Conservation (phyloP, 495 filamentous ascomycete genomes). For the Peziza echinospora region DNA sequence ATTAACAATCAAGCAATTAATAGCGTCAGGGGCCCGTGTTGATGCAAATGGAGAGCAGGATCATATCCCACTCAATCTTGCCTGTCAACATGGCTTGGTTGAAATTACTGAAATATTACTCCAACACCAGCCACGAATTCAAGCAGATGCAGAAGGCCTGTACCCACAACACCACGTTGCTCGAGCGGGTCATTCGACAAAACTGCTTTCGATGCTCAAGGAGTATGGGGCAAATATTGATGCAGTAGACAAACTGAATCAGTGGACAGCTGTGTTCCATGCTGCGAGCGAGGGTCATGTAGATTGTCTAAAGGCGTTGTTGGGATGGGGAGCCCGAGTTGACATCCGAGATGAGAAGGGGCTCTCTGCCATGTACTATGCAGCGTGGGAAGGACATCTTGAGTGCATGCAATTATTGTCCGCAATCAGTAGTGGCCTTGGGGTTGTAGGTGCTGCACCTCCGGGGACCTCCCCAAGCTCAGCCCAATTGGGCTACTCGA, state of each 20-base stretch:
- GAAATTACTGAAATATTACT: slow-evolving; percentile 67
- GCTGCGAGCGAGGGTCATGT: slow-evolving; percentile 93
- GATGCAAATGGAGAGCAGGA: slow-evolving; percentile 66
- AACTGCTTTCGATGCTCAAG: slow-evolving; percentile 57
- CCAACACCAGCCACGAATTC: slow-evolving; percentile 48
- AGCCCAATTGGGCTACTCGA: slow-evolving; percentile 14
- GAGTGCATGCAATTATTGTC: slow-evolving; percentile 82
- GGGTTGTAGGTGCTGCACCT: slow-evolving; percentile 9
- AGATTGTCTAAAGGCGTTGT: slow-evolving; percentile 54
- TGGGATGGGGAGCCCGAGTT: slow-evolving; percentile 51
- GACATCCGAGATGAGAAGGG: slow-evolving; percentile 76
- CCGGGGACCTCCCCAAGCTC: slow-evolving; percentile 11
- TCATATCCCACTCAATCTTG: slow-evolving; percentile 82
- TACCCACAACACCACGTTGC: slow-evolving; percentile 97
- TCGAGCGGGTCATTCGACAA: slow-evolving; percentile 58
- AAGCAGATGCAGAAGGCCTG: slow-evolving; percentile 85
- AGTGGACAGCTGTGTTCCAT: slow-evolving; percentile 92
- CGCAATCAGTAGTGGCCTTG: slow-evolving; percentile 24
- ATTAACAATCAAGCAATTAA: slow-evolving; percentile 52
- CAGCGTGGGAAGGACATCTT: slow-evolving; percentile 90
- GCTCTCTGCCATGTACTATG: slow-evolving; percentile 90
- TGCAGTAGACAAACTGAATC: slow-evolving; percentile 82
- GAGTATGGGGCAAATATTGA: slow-evolving; percentile 78
- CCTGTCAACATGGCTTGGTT: slow-evolving; percentile 75
- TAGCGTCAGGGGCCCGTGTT: slow-evolving; percentile 50